These are phyloP conservation scores for Tulasnella sp. DNA, from an alignment of 768 basidiomycete genomes.

Conservation along the genomic window DNA sequence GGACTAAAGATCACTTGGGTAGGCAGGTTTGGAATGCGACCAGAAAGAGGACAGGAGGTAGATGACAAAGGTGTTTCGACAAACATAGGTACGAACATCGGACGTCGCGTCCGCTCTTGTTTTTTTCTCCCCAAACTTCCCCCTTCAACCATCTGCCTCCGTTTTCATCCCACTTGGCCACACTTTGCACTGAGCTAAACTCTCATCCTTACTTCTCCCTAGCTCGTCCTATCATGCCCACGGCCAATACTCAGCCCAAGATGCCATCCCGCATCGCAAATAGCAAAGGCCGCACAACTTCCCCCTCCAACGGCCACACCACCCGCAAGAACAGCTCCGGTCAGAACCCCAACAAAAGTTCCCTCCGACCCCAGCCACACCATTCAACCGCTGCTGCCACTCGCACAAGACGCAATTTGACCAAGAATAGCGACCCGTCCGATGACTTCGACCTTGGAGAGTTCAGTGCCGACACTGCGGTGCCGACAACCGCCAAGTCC, in stretches of 20 bases:
- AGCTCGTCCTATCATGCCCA: neutral
- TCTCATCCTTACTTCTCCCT: neutral
- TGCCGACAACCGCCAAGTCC: neutral
- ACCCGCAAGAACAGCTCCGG: neutral
- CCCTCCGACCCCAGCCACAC: neutral
- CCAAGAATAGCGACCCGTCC: neutral
- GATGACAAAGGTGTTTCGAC: neutral
- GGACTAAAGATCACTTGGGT: neutral
- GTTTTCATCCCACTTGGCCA: neutral
- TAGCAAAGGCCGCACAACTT: neutral
- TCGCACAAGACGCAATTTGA: neutral
- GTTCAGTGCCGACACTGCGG: neutral
- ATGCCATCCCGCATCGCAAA: neutral
- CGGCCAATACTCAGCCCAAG: neutral
- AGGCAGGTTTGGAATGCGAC: neutral
- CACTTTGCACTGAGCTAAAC: neutral
- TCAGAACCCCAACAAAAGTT: neutral
- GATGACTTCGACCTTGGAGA: neutral
- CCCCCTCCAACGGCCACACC: neutral
- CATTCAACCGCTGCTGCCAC: neutral
- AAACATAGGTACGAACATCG: neutral
- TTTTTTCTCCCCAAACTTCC: neutral
- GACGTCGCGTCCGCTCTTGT: neutral
- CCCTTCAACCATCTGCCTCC: neutral
- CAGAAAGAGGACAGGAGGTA: neutral